Evolutionary conservation across 441 rosid genomes (phyloP), one percentile per base, ranked within the genome.

Genomic region (Adansonia gregorii): DNA sequence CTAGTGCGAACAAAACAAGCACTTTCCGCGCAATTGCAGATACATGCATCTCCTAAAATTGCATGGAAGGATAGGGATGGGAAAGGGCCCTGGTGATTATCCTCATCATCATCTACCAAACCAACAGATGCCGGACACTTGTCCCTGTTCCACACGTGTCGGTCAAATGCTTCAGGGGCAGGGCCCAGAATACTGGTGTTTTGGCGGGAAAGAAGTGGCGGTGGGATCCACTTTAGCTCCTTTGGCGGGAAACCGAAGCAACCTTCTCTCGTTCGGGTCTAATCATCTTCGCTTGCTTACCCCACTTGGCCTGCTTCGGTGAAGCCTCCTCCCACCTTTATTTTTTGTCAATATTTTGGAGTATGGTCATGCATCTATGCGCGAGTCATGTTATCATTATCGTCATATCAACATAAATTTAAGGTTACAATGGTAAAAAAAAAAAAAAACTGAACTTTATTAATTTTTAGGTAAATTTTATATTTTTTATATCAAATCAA

Each of bases 241-340:
- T 11, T 51, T 75, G 89, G 90, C 90, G 90, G 92, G 89, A 87
- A 85, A 75, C 49, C 0, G 78, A 77, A 82, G 85, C 81, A 19
- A 71, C 63, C 8, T 2, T 65, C n/a, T 31, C 46, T 45, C 68
- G 67, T 31, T 31, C 4, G 39, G 39, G 75, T 66, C 87, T 86
- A 82, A 81, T 67, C 72, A 56, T 51, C 60, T 17, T n/a, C 76
- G 0, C 73, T 77, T 74, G 81, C 84, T 81, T 83, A 8, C 0
- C 68, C 78, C 73, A 73, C 83, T 74, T 66, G 76, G n/a, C 79
- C 46, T 9, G 14, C 58, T 3, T 4, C 73, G 72, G 27, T n/a
- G 39, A 31, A n/a, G 5, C 1, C 58, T 3, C 17, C 1, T 3
- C 7, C 6, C 58, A 4, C 58, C 20, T 10, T 0, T 10, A 0